phyloP scores from a whole-genome alignment of 345 rosid genomes.

The Cardiospermum halicacabum region DNA sequence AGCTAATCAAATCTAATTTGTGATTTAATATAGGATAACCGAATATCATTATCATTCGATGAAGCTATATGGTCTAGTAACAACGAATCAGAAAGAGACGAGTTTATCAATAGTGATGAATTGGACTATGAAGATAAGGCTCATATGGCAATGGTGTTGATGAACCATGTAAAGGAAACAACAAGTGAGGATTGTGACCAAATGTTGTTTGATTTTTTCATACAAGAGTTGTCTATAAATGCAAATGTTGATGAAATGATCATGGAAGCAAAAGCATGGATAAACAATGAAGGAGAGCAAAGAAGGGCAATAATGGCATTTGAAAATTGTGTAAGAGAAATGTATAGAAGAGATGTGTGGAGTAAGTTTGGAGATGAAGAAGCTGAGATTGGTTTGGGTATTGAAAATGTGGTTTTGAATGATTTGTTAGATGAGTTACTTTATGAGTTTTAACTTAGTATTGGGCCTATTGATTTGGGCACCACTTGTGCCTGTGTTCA shows the following conservation, averaged over 20 bases:
- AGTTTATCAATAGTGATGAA: too few species aligned
- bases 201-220: constrained; percentile 46
- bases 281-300: constrained; percentile 35
- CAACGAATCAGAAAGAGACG: too few species aligned
- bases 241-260: constrained; percentile 20
- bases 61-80: too few species aligned
- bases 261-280: constrained; percentile 39
- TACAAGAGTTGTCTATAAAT: constrained; percentile 32
- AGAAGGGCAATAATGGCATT: constrained; percentile 11
- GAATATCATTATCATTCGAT: too few species aligned
- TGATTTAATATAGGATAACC: background rate
- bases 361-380: constrained; percentile 31
- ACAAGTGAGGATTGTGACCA: constrained; percentile 20
- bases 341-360: constrained; percentile 34
- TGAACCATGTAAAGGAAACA: constrained; percentile 33
- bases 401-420: constrained; percentile 26
- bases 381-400: constrained; percentile 27
- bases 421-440: constrained; percentile 36
- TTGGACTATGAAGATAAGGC: constrained; percentile 23
- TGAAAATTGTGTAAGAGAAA: constrained; percentile 33
- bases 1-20: background rate
- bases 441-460: constrained; percentile 6
- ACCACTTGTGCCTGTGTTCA: background rate
- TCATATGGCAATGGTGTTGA: constrained; percentile 37
- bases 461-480: background rate